These are phyloP conservation scores for Bruguiera gymnorhiza DNA, from an alignment of 345 rosid genomes.

Conservation along the genomic window DNA sequence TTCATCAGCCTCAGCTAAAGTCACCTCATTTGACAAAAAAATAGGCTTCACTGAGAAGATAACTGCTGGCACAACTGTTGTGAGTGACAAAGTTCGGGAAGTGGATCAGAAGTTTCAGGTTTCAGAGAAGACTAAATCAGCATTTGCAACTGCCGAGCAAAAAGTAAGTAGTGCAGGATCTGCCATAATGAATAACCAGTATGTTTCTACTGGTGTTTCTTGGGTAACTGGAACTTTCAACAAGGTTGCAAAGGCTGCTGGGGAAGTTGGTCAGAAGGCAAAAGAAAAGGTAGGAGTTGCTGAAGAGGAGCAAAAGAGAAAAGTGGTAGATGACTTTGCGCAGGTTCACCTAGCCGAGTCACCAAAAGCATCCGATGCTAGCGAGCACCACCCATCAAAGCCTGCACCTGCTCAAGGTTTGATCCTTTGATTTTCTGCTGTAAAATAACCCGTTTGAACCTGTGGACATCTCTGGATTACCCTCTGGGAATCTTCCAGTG, in stretches of 20 bases:
- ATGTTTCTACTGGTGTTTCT: conserved; percentile 66
- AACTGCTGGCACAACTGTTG: conserved; percentile 63
- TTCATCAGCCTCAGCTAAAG: conserved; percentile 85
- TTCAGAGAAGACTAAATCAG: conserved; percentile 88
- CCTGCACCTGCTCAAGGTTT: conserved; percentile 53
- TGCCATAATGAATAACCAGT: conserved; percentile 91
- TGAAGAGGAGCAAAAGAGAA: conserved; percentile 78
- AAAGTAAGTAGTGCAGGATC: conserved; percentile 80
- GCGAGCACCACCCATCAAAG: conserved; percentile 45
- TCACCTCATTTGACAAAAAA: conserved; percentile 74
- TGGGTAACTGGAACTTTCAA: conserved; percentile 87
- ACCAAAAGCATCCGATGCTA: conserved; percentile 47
- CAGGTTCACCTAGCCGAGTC: conserved; percentile 79
- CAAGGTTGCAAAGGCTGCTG: conserved; percentile 89
- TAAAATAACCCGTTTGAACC: not conserved
- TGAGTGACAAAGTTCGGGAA: conserved; percentile 82
- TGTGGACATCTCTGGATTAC: not conserved
- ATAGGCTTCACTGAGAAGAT: conserved; percentile 83
- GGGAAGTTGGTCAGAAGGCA: conserved; percentile 91
- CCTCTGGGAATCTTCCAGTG: not conserved
- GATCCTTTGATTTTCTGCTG: conserved; percentile 42
- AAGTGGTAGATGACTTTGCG: conserved; percentile 82
- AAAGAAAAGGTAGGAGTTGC: conserved; percentile 79
- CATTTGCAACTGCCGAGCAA: conserved; percentile 83
- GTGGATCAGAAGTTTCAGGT: conserved; percentile 94